A percentile compares a stretch with the other conserved stretches of the same genome.
Conservation (phyloP, 164 flowering plant species). For the Liriodendron chinense region DNA sequence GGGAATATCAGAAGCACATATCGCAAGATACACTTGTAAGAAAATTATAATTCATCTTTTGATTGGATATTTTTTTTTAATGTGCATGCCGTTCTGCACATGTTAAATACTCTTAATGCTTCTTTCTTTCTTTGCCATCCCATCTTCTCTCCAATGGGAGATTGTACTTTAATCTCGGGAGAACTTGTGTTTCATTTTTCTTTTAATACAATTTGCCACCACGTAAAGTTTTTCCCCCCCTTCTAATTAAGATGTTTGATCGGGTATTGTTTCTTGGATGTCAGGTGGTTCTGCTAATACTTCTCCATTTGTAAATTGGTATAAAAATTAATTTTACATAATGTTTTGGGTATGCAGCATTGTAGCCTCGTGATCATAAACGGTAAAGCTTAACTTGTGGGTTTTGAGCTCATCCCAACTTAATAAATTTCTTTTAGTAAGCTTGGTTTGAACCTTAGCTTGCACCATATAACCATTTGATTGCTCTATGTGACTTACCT, state of each 20-base stretch:
- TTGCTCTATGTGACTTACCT: too few species aligned
- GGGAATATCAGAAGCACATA: conserved; percentile 77
- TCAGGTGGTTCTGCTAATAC: background rate
- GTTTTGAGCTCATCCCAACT: background rate
- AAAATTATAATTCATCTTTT: background rate
- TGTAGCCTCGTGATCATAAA: background rate
- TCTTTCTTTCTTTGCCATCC: background rate
- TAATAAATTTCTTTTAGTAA: background rate
- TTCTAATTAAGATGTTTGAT: background rate
- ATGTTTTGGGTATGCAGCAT: background rate
- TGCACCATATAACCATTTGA: too few species aligned
- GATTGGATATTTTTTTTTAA: background rate
- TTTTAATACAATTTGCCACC: background rate
- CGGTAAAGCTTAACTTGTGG: background rate
- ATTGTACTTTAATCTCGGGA: background rate
- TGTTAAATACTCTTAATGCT: background rate
- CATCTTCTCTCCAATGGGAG: background rate
- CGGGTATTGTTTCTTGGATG: background rate
- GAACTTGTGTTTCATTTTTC: background rate
- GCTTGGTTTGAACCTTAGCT: background rate
- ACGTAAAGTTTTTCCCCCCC: background rate
- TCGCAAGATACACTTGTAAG: conserved; percentile 81
- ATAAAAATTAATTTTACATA: background rate
- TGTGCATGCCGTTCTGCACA: background rate
- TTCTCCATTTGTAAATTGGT: background rate